phyloP scores from a whole-genome alignment of 371 early-diverging fungal genomes.

The Lichtheimia corymbifera region DNA sequence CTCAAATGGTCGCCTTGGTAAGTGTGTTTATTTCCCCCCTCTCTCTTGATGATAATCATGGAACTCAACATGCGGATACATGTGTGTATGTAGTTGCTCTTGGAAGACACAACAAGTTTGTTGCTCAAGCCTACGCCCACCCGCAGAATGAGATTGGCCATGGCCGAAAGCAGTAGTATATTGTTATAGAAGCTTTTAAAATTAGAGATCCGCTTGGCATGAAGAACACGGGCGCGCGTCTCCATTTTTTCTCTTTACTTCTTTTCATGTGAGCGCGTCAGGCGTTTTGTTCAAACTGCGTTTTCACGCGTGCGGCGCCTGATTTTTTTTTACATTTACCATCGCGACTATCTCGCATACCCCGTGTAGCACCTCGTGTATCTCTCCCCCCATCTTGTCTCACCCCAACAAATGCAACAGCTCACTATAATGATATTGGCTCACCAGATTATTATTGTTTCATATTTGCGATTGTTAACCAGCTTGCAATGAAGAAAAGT shows the following conservation, averaged over 20 bases:
- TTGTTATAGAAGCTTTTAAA: background rate
- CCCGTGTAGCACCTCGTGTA: no score
- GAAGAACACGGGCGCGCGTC: background rate
- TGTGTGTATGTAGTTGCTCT: constrained; percentile 38
- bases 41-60: background rate
- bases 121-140: constrained; percentile 50
- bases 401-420: no score
- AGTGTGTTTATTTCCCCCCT: background rate
- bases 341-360: no score
- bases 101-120: constrained; percentile 68
- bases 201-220: background rate
- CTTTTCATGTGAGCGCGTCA: background rate
- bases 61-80: background rate
- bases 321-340: no score
- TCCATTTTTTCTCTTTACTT: constrained; percentile 1
- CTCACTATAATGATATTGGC: no score
- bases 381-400: no score
- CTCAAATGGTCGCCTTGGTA: constrained; percentile 46
- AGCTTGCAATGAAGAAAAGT: no score
- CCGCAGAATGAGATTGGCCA: constrained; percentile 31
- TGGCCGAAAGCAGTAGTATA: constrained; percentile 3
- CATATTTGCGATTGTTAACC: no score
- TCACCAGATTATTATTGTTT: no score
- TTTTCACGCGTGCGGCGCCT: background rate
- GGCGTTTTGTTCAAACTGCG: constrained; percentile 3